Evolutionary conservation across 495 filamentous ascomycete species (phyloP).

Genomic region (Hamigera avellanea): DNA sequence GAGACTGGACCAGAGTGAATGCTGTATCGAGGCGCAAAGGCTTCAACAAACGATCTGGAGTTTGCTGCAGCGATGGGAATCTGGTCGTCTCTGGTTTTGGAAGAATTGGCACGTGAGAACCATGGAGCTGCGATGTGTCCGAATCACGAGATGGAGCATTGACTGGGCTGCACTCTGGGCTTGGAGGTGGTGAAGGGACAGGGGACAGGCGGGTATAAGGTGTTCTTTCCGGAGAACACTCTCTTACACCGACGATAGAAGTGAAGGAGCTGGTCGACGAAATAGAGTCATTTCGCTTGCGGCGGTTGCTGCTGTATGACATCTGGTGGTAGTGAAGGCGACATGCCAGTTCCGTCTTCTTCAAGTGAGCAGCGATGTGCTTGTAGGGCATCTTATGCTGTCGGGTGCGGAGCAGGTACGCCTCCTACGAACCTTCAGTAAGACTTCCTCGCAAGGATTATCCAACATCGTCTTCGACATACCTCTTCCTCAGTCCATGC

Average conservation of each 20-base stretch:
- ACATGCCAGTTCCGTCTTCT: conserved; percentile 78
- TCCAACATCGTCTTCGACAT: conserved; percentile 11
- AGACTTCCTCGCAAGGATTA: too few relatives aligned
- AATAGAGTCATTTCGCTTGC: conserved; percentile 52
- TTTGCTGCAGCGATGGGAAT: too few relatives aligned
- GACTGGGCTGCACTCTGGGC: conserved; percentile 26
- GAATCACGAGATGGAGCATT: conserved; percentile 1
- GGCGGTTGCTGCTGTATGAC: conserved; percentile 66
- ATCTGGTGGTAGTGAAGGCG: conserved; percentile 77
- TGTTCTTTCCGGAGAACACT: conserved; percentile 10
- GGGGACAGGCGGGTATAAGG: conserved; percentile 17
- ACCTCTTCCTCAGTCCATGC: conserved; percentile 75
- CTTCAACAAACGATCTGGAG: neutral
- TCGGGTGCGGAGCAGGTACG: conserved; percentile 73
- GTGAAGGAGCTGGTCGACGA: conserved; percentile 38
- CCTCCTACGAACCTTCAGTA: conserved; percentile 47
- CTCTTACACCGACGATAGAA: conserved; percentile 13
- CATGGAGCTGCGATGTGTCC: conserved; percentile 17
- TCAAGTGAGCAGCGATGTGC: conserved; percentile 71
- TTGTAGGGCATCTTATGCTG: conserved; percentile 84
- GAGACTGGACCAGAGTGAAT: conserved; percentile 8
- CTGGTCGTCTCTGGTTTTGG: conserved; percentile 41
- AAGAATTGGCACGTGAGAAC: conserved; percentile 42
- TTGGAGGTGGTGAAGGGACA: conserved; percentile 32
- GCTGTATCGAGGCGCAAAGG: conserved; percentile 13